These are phyloP conservation scores for Umbelopsis sp. DNA, from an alignment of 371 early-diverging fungal genomes.

Conservation along the genomic window DNA sequence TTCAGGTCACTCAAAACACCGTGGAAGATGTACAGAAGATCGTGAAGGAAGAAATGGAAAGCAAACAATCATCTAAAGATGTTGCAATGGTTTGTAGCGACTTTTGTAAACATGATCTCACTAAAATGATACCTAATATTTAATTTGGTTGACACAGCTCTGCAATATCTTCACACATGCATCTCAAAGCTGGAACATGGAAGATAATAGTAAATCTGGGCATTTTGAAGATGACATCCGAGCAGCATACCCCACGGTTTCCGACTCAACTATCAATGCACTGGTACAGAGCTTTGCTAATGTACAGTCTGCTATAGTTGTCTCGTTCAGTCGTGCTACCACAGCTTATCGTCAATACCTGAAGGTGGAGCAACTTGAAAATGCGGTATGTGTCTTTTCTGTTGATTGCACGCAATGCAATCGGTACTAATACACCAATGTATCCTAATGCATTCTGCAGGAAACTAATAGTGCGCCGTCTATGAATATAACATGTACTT, in stretches of 20 bases:
- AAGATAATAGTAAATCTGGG: neutral
- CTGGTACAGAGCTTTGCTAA: slow-evolving; percentile 21
- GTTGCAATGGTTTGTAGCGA: neutral
- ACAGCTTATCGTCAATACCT: slow-evolving; percentile 43
- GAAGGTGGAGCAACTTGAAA: slow-evolving; percentile 29
- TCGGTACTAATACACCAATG: neutral
- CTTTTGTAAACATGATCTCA: too few species aligned
- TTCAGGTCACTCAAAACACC: slow-evolving; percentile 28
- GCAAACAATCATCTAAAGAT: neutral
- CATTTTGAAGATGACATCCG: slow-evolving; percentile 10
- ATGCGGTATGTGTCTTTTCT: slow-evolving; percentile 23
- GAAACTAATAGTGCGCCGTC: slow-evolving; percentile 27
- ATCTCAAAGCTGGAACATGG: slow-evolving; percentile 6
- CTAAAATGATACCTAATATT: neutral
- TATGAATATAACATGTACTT: slow-evolving; percentile 59
- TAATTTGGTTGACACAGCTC: neutral
- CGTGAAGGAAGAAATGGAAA: neutral
- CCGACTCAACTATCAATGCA: neutral
- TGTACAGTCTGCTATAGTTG: slow-evolving; percentile 29
- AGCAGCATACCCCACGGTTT: slow-evolving; percentile 1
- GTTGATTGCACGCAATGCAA: neutral
- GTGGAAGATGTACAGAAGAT: slow-evolving; percentile 8
- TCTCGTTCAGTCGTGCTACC: slow-evolving; percentile 33
- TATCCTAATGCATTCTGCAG: neutral
- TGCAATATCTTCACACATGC: neutral